These are phyloP conservation scores for Ballota nigra DNA, from an alignment of 257 asterid genomes.

Conservation along the genomic window DNA sequence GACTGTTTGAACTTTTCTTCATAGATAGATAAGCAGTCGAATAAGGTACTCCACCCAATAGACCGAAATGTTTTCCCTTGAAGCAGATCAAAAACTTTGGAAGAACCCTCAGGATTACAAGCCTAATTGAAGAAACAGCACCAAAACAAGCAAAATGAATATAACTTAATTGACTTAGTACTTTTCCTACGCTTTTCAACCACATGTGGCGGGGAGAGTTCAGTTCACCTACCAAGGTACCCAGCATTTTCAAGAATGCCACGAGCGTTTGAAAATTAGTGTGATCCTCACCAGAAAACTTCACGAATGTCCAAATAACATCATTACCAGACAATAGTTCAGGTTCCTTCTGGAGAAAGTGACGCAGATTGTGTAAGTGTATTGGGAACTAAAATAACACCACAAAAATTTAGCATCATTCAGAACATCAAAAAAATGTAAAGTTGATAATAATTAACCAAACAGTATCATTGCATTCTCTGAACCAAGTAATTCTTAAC, in stretches of 20 bases:
- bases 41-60: constrained; percentile 88
- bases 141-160: constrained; percentile 20
- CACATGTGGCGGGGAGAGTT: not conserved
- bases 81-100: constrained; percentile 90
- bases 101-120: constrained; percentile 79
- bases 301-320: constrained; percentile 94
- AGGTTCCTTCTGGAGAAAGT: constrained; percentile 74
- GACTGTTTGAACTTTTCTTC: constrained; percentile 87
- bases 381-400: not conserved
- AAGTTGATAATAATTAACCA: not conserved
- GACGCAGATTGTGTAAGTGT: constrained; percentile 12
- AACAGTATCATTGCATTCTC: not conserved
- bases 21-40: constrained; percentile 79
- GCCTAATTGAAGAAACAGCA: constrained; percentile 59
- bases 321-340: constrained; percentile 89
- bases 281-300: constrained; percentile 96
- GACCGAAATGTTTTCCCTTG: constrained; percentile 84
- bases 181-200: not conserved
- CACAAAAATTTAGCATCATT: not conserved
- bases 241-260: constrained; percentile 90
- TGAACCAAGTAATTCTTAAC: not conserved
- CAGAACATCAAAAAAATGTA: not conserved
- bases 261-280: constrained; percentile 85
- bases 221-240: constrained; percentile 72
- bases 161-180: constrained; percentile 3